Conservation (phyloP, 2,329 filamentous ascomycete genomes). For the Hypoxylon sp. region DNA sequence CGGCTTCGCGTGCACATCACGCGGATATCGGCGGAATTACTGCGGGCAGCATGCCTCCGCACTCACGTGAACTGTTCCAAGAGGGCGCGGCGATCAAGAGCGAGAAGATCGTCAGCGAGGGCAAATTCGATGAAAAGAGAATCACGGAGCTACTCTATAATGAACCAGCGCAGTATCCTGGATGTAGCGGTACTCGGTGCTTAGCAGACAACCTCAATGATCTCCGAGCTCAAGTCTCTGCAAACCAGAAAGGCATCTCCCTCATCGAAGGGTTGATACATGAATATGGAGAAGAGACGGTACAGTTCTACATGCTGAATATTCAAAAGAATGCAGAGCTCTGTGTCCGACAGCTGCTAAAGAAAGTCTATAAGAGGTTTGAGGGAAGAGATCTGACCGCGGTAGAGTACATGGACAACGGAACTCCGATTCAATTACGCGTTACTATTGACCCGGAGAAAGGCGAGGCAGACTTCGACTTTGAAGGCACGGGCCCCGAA, state of each 20-base stretch:
- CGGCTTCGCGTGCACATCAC: conserved; percentile 83
- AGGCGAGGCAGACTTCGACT: conserved; percentile 81
- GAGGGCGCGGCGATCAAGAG: conserved; percentile 71
- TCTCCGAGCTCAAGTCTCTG: conserved; percentile 82
- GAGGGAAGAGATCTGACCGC: conserved; percentile 76
- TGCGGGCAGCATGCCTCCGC: conserved; percentile 80
- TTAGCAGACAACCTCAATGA: conserved; percentile 83
- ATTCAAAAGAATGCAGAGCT: conserved; percentile 82
- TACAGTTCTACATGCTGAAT: conserved; percentile 82
- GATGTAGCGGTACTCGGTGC: conserved; percentile 80
- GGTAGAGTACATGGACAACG: conserved; percentile 83
- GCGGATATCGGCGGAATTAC: conserved; percentile 84
- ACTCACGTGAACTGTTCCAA: conserved; percentile 70
- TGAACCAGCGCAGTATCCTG: conserved; percentile 77
- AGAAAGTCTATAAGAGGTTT: conserved; percentile 75
- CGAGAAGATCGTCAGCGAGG: conserved; percentile 78
- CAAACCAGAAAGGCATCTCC: conserved; percentile 83
- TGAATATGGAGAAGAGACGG: conserved; percentile 79
- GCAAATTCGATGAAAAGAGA: conserved; percentile 78
- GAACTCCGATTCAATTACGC: conserved; percentile 77
- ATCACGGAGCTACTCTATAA: conserved; percentile 77
- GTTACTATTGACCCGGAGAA: conserved; percentile 78
- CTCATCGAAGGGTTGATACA: conserved; percentile 77
- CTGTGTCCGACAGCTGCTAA: conserved; percentile 76
- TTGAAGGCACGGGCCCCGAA: conserved; percentile 79